Evolutionary conservation across 495 filamentous ascomycete species (phyloP).

Genomic region (Xylaria acuta): DNA sequence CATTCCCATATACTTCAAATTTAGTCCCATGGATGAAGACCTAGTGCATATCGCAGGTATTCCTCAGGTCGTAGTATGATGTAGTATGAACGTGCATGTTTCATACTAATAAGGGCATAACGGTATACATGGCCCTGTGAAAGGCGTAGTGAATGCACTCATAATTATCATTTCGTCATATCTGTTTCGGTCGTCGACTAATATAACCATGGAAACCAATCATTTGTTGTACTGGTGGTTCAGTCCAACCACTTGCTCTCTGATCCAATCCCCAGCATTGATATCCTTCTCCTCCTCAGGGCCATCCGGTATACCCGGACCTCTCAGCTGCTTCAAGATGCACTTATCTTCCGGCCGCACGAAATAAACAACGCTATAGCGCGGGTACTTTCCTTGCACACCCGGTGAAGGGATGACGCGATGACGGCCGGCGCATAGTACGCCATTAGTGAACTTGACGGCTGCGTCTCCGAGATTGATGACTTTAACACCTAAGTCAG

Average conservation of each 20-base stretch:
- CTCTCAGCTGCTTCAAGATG: constrained; percentile 51
- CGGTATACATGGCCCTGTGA: background rate
- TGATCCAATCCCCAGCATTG: constrained; percentile 58
- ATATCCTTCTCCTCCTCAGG: constrained; percentile 45
- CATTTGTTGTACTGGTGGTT: constrained; percentile 36
- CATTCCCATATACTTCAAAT: background rate
- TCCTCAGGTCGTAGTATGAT: background rate
- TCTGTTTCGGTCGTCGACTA: background rate
- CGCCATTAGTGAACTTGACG: constrained; percentile 66
- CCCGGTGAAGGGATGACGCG: constrained; percentile 66
- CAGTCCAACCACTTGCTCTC: constrained; percentile 49
- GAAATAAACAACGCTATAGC: constrained; percentile 70
- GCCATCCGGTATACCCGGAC: constrained; percentile 40
- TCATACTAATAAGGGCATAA: background rate
- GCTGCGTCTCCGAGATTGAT: constrained; percentile 72
- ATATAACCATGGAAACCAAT: background rate
- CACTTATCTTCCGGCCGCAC: constrained; percentile 64
- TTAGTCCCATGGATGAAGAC: background rate
- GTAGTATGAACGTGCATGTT: background rate
- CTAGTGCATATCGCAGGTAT: background rate
- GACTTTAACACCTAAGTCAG: constrained; percentile 34
- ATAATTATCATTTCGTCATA: background rate
- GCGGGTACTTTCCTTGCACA: constrained; percentile 53
- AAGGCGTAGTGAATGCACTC: background rate
- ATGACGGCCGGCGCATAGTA: constrained; percentile 68